Percentiles rank a stretch among this genome's conserved stretches.
Conservation (phyloP, 139 green algal genomes). For the Mychonastes homosphaera region DNA sequence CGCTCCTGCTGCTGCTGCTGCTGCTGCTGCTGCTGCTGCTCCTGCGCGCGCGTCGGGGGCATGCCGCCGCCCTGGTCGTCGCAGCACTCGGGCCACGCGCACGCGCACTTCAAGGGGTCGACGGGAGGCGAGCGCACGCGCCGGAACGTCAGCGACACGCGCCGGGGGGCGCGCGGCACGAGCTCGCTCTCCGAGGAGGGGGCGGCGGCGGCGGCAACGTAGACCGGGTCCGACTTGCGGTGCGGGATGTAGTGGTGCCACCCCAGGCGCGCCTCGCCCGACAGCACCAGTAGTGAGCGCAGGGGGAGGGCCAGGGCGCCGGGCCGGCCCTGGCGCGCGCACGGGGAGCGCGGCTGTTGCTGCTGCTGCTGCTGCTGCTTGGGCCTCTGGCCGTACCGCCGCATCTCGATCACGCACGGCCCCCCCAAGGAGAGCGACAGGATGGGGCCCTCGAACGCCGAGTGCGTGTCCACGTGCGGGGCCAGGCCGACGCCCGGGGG, state of each 20-base stretch:
- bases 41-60: conserved; percentile 50
- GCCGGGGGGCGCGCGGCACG: conserved; percentile 28
- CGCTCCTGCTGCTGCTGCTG: neutral
- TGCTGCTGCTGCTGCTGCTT: conserved; percentile 6
- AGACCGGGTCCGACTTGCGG: conserved; percentile 61
- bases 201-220: too few species aligned
- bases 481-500: conserved; percentile 74
- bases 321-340: conserved; percentile 6
- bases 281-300: conserved; percentile 77
- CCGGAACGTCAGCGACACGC: conserved; percentile 84
- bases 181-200: neutral
- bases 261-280: conserved; percentile 65
- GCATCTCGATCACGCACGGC: conserved; percentile 77
- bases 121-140: conserved; percentile 30
- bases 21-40: neutral
- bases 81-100: conserved; percentile 68
- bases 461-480: conserved; percentile 92
- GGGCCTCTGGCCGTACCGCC: conserved; percentile 19
- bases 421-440: conserved; percentile 70
- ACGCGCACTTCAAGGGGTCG: conserved; percentile 48
- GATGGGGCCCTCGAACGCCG: conserved; percentile 77
- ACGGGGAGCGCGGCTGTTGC: neutral
- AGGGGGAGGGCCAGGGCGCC: conserved; percentile 60
- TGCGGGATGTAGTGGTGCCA: conserved; percentile 96
- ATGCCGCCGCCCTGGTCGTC: conserved; percentile 70